Base-by-base conservation (phyloP, 768 basidiomycete species). In the Suillus discolor region DNA sequence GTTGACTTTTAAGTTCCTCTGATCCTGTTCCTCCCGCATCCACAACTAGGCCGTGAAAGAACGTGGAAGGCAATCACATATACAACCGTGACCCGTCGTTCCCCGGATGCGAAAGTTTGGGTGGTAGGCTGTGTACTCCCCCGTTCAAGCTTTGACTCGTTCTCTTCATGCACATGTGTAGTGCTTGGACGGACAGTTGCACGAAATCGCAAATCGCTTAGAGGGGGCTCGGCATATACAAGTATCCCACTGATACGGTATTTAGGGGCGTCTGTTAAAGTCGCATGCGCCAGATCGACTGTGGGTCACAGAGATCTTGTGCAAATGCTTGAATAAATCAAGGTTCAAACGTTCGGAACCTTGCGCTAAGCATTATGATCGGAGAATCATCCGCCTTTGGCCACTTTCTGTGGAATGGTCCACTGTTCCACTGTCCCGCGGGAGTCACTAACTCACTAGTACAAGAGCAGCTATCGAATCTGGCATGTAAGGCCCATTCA, bases 1-100 rank as follows among this genome's bases (percentile, higher is more conserved):
- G 71, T 90, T 88, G n/a, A 89, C 77, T 57, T 89, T 89, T 41
- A 90, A 73, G 67, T 87, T 89, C 88, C 74, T 90, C 88, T 51
- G 83, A 84, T 13, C 89, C 88, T 15, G 86, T 86, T 36, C 88
- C 87, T 57, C 88, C 87, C 28, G 83, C 80, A 69, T 87, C 87
- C 11, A 84, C 84, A 23, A 55, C 84, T 87, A 47, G 8, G 66
- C 34, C 23, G 25, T 23, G 31, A 62, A 57, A 42, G 3, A 16
- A 54, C 23, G 34, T 23, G 15, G n/a, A 20, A 38, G 4, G 9
- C 23, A 18, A 25, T 34, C 36, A 9, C 4, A 67, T 79, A 64
- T 62, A 84, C 85, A 71, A 64, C 25, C 15, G 25, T 28, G 51
- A 53, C 83, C 82, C 0, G 78, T 86, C 16, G 80, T 81, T 7